Conservation (phyloP, 805 yeast species). For the Dipodascus albidus region DNA sequence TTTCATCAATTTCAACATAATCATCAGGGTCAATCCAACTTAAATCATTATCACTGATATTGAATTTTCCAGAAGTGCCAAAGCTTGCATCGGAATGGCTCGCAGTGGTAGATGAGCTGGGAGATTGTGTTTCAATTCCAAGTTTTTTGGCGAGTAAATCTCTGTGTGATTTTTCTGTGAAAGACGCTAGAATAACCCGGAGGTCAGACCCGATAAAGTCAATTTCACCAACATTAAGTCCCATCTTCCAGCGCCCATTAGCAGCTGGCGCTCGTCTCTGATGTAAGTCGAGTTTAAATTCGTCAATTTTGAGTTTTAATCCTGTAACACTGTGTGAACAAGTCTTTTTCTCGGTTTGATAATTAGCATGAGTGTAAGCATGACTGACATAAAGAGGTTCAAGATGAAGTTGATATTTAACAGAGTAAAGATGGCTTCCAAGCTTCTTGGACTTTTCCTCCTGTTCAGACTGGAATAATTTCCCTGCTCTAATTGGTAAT, state of each 20-base stretch:
- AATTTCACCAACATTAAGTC: conserved; percentile 56
- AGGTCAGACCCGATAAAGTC: conserved; percentile 60
- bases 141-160: conserved; percentile 27
- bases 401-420: conserved; percentile 66
- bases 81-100: conserved; percentile 8
- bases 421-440: conserved; percentile 61
- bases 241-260: conserved; percentile 33
- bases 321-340: conserved; percentile 46
- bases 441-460: conserved; percentile 39
- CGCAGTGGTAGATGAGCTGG: conserved; percentile 6
- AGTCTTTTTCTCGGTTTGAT: conserved; percentile 28
- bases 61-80: conserved; percentile 17
- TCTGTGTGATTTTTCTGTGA: conserved; percentile 42
- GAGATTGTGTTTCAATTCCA: conserved; percentile 8
- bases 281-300: conserved; percentile 54
- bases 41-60: conserved; percentile 24
- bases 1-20: conserved; percentile 52
- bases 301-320: conserved; percentile 46
- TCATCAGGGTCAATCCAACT: conserved; percentile 72
- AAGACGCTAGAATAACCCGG: conserved; percentile 51
- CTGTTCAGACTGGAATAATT: conserved; percentile 37
- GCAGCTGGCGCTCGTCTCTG: conserved; percentile 39
- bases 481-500: conserved; percentile 69
- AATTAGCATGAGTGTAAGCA: conserved; percentile 40
- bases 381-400: conserved; percentile 69